Evolutionary conservation across 352 stramenopile genomes (phyloP), one percentile per base, ranked within the genome.

Genomic region (Phytophthora melonis): DNA sequence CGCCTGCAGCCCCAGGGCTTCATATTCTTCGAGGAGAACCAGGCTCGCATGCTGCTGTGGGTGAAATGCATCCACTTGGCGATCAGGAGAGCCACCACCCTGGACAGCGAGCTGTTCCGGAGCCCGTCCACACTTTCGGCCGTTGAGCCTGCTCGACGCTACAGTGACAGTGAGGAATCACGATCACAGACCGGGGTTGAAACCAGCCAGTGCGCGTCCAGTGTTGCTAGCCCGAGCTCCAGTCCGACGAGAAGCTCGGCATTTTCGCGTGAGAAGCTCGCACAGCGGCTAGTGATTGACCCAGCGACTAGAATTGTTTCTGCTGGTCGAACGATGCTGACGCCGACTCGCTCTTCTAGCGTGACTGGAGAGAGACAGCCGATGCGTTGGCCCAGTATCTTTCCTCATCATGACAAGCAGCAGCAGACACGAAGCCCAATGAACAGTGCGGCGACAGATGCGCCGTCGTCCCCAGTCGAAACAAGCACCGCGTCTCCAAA

Each of bases 11-110:
- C 78, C 3, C 88, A 95, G 45, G 74, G 79, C 8, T 95, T 95
- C 36, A 76, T 93, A 9, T 93, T 93, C 63, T 93, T 83, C 63
- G 84, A 90, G 39, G 88, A 93, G 59, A 77, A 92, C 70, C 84
- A 92, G 52, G 76, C 83, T 61, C 77, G 75, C 18, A 91, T 93
- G 81, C 74, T 91, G 54, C 69, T 83, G 13, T 95, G 88, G 88
- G 87, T 93, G 54, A 92, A 92, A 60, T 93, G 82, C 64, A 92
- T 95, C 34, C 86, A 92, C 41, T 66, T 87, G 36, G 80, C 83
- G 34, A 93, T 95, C 55, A 88, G 89, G 27, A 67, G 71, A 41
- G 79, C 81, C n/a, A 75, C 80, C 3, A 80, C 69, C 0, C 39
- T 81, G 19, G 78, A 86, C 47, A 69, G 72, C 47, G 79, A 84